Evolutionary conservation across 768 basidiomycete species (phyloP).

Genomic region (Trametes meyenii): DNA sequence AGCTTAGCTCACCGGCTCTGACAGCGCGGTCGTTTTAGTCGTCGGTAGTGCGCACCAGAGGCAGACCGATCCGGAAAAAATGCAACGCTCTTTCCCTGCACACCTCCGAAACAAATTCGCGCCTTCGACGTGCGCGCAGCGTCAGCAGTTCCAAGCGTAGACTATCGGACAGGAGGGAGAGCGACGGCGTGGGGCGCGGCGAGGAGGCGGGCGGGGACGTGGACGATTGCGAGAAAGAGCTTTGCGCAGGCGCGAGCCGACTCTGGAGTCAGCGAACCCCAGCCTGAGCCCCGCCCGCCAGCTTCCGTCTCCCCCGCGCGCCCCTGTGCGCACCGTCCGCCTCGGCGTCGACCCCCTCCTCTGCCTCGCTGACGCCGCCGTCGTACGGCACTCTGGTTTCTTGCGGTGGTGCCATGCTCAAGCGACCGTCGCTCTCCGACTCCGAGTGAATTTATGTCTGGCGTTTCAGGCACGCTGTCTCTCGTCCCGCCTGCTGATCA

Average conservation of each 20-base stretch:
- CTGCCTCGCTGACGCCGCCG: neutral
- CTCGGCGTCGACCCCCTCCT: neutral
- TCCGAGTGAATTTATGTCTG: neutral
- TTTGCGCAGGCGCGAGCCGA: slow-evolving; percentile 8
- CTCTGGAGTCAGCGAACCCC: neutral
- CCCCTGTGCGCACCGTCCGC: neutral
- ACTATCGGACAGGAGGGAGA: neutral
- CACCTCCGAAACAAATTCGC: neutral
- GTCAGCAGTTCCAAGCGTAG: neutral
- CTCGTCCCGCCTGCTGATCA: neutral
- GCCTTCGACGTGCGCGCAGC: neutral
- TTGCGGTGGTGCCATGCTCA: neutral
- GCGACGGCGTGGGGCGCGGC: neutral
- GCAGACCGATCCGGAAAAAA: neutral
- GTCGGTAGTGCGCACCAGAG: slow-evolving; percentile 19
- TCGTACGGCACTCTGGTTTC: neutral
- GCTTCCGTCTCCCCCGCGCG: neutral
- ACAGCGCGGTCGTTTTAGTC: slow-evolving; percentile 23
- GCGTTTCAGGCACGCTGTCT: slow-evolving; percentile 9
- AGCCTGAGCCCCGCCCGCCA: neutral
- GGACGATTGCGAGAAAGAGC: slow-evolving; percentile 16
- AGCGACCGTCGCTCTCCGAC: neutral
- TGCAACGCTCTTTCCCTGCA: neutral
- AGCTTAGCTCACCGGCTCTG: slow-evolving; percentile 12
- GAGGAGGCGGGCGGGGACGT: neutral